Evolutionary conservation across 2,329 filamentous ascomycete species (phyloP).

Genomic region (Tolypocladium amazonense): DNA sequence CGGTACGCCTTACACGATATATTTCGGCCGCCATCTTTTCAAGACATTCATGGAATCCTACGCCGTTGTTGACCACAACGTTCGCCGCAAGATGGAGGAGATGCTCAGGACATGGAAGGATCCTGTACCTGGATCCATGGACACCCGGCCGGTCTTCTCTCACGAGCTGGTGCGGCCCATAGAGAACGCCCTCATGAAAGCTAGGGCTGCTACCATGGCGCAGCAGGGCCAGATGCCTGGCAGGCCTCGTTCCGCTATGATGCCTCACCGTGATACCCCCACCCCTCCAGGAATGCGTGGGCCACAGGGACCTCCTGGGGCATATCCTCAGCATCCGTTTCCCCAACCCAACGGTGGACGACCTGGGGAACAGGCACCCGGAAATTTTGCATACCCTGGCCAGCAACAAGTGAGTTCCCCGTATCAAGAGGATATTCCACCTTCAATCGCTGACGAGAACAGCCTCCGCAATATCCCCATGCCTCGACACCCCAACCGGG

Average conservation of each 20-base stretch:
- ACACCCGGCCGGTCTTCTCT: slow-evolving; percentile 85
- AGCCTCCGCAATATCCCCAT: slow-evolving; percentile 20
- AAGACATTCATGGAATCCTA: slow-evolving; percentile 96
- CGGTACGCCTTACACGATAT: slow-evolving; percentile 92
- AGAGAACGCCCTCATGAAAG: slow-evolving; percentile 87
- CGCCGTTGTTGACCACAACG: slow-evolving; percentile 70
- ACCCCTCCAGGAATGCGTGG: slow-evolving; percentile 52
- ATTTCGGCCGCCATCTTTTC: slow-evolving; percentile 85
- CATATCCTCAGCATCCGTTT: slow-evolving; percentile 16
- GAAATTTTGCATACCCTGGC: slow-evolving; percentile 8
- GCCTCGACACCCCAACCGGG: slow-evolving; percentile 28
- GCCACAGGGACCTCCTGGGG: slow-evolving; percentile 9
- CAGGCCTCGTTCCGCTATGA: slow-evolving; percentile 35
- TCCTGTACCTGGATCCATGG: slow-evolving; percentile 85
- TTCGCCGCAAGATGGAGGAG: slow-evolving; percentile 87
- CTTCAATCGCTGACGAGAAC: not conserved
- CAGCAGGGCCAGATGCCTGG: slow-evolving; percentile 34
- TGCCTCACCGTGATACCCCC: slow-evolving; percentile 59
- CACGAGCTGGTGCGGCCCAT: slow-evolving; percentile 81
- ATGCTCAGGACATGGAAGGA: slow-evolving; percentile 98
- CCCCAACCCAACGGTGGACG: slow-evolving; percentile 20
- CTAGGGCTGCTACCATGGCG: slow-evolving; percentile 50
- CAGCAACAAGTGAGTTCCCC: slow-evolving; percentile 18
- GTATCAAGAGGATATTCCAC: not conserved
- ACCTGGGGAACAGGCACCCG: slow-evolving; percentile 7